Percentiles rank a stretch among this genome's conserved stretches.
Evolutionary conservation across 2,329 filamentous ascomycete species (phyloP).

Genomic region (Emergomyces orientalis): DNA sequence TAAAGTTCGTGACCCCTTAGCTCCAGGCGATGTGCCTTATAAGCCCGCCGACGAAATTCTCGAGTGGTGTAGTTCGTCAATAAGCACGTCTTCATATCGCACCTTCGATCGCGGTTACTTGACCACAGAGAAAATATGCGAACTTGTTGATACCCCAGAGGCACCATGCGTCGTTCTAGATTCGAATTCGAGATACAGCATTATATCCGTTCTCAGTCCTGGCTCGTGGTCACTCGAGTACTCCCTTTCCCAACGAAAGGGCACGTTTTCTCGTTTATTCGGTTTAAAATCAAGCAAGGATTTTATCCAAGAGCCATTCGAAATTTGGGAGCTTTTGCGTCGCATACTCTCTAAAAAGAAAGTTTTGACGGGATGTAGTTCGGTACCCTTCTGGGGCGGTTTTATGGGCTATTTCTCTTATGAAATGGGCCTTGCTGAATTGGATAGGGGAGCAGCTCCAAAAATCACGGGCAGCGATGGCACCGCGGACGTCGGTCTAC

Average conservation of each 20-base stretch:
- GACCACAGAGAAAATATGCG: slow-evolving; percentile 27
- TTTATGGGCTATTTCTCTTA: slow-evolving; percentile 80
- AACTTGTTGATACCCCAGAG: slow-evolving; percentile 26
- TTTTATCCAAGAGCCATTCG: slow-evolving; percentile 14
- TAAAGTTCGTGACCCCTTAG: not conserved
- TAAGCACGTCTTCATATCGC: slow-evolving; percentile 12
- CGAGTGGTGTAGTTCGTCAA: slow-evolving; percentile 6
- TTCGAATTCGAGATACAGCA: slow-evolving; percentile 31
- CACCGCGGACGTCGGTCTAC: slow-evolving; percentile 49
- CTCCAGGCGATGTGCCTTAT: not conserved
- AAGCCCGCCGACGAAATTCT: not conserved
- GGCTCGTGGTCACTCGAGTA: slow-evolving; percentile 32
- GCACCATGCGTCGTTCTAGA: slow-evolving; percentile 33
- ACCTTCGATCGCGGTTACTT: slow-evolving; percentile 19
- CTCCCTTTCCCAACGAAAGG: slow-evolving; percentile 5
- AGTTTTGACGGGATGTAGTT: slow-evolving; percentile 25
- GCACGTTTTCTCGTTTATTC: slow-evolving; percentile 10
- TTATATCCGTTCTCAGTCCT: slow-evolving; percentile 30
- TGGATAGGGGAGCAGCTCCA: slow-evolving; percentile 36
- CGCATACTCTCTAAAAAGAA: slow-evolving; percentile 35
- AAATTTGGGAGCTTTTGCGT: slow-evolving; percentile 29
- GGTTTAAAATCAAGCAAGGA: slow-evolving; percentile 8
- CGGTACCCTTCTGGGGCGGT: slow-evolving; percentile 64
- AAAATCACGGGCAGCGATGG: slow-evolving; percentile 9
- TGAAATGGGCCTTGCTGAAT: slow-evolving; percentile 58